A percentile compares a stretch with the other conserved stretches of the same genome.
phyloP scores from a whole-genome alignment of 2,329 filamentous ascomycete genomes.

The Neofusicoccum sp. region DNA sequence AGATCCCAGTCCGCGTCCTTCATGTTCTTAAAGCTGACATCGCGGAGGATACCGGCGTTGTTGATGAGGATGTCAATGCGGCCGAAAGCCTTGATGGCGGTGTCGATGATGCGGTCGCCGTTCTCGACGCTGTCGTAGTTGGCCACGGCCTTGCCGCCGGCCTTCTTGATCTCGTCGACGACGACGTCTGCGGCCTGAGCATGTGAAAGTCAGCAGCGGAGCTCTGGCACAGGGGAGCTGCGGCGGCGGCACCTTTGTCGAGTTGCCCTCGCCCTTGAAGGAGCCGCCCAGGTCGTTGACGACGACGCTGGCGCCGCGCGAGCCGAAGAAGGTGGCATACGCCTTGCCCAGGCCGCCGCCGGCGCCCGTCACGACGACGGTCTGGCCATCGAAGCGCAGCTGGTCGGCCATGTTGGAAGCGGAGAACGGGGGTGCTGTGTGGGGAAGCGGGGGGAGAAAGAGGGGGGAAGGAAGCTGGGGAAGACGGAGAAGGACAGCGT shows the following conservation, averaged over 20 bases:
- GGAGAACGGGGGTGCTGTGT: slow-evolving; percentile 2
- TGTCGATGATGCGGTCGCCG: slow-evolving; percentile 91
- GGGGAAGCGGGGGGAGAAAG: neutral
- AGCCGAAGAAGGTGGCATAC: slow-evolving; percentile 86
- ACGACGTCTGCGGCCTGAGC: slow-evolving; percentile 75
- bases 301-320: slow-evolving; percentile 87
- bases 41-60: slow-evolving; percentile 93
- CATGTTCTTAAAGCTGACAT: slow-evolving; percentile 98
- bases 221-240: neutral
- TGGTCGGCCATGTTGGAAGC: slow-evolving; percentile 30
- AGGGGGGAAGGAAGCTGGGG: neutral
- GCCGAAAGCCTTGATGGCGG: slow-evolving; percentile 75
- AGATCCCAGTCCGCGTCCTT: slow-evolving; percentile 96
- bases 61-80: slow-evolving; percentile 95
- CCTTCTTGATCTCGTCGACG: slow-evolving; percentile 78
- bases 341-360: slow-evolving; percentile 79
- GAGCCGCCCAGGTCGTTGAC: slow-evolving; percentile 95
- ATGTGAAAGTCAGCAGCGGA: slow-evolving; percentile 12
- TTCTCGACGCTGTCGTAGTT: slow-evolving; percentile 96
- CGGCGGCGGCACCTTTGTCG: slow-evolving; percentile 66
- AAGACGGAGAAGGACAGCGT: neutral
- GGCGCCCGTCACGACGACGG: slow-evolving; percentile 83
- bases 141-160: slow-evolving; percentile 91
- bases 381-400: slow-evolving; percentile 83
- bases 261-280: slow-evolving; percentile 88